Base-by-base conservation (phyloP, 768 basidiomycete genomes). In the Thelephora ganbajun region DNA sequence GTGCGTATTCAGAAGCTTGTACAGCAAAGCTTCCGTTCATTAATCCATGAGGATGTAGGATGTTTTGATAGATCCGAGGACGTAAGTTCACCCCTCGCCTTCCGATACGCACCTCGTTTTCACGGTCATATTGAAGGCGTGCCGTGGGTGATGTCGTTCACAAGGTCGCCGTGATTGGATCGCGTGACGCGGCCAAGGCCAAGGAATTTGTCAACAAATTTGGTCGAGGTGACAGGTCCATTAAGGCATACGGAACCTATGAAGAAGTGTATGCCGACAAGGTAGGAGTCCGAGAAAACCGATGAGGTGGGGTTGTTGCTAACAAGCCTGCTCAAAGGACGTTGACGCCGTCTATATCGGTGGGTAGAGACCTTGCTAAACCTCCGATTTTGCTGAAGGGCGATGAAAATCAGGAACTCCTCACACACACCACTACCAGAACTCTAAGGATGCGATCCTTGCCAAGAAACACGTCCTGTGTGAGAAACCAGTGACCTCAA, bases 401-500 rank as follows among this genome's bases (percentile, higher is more conserved):
- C 18, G 22, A 48, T 49, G 23, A n/a, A 4, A 12, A 22, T 18
- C 53, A 80, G 86, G 84, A 6, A 89, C 89, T 2, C 91, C 91
- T 2, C 87, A 94, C 59, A 83, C 85, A 1, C 69, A 73, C 50
- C 91, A 94, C 66, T 87, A 89, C 60, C 67, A 69, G 51, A 86
- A 87, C 57, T 77, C 87, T 0, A 64, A 80, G 53, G 80, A 76
- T 48, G 83, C 84, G 6, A 76, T 93, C 56, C 73, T 74, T 52
- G 83, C 82, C 3, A 79, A 78, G 49, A 94, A 92, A 63, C 77
- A 90, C 60, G 79, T 93, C 36, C 76, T 93, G 20, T 86, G 86
- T 63, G 90, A 94, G 63, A 93, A 94, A 57, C 86, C 88, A 0
- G 81, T 85, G 45, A 92, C 90, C 1, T 73, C 69, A 51, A 91